phyloP scores from a whole-genome alignment of 2,329 filamentous ascomycete species.

The Fusarium tanahbumbuense region DNA sequence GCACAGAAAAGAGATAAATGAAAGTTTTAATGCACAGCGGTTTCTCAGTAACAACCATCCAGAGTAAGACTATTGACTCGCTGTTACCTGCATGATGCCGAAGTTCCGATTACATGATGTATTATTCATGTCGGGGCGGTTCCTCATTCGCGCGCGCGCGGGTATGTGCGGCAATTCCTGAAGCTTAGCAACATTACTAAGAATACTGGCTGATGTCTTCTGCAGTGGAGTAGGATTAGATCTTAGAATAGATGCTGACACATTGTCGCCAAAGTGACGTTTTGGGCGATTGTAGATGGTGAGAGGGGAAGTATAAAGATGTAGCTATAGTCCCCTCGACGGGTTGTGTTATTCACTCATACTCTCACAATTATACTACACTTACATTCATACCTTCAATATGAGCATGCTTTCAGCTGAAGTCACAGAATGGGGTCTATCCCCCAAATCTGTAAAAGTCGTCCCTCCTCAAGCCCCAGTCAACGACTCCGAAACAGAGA shows the following conservation, averaged over 20 bases:
- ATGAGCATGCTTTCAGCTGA: slow-evolving; percentile 54
- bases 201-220: background rate
- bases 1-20: slow-evolving; percentile 46
- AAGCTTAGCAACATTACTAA: slow-evolving; percentile 36
- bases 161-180: background rate
- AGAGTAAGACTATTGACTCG: background rate
- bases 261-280: background rate
- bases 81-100: slow-evolving; percentile 17
- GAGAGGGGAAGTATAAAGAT: slow-evolving; percentile 28
- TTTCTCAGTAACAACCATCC: background rate
- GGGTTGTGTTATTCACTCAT: background rate
- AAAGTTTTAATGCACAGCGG: slow-evolving; percentile 42
- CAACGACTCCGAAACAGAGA: slow-evolving; percentile 54
- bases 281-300: background rate
- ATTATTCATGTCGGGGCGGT: slow-evolving; percentile 4
- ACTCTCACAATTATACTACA: background rate
- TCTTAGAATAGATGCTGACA: background rate
- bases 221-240: slow-evolving; percentile 6
- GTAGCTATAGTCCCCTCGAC: background rate
- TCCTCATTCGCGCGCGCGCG: background rate
- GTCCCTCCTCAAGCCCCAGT: slow-evolving; percentile 52
- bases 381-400: background rate
- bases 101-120: slow-evolving; percentile 37
- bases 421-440: slow-evolving; percentile 54
- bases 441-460: slow-evolving; percentile 46